phyloP scores from a whole-genome alignment of 2,329 filamentous ascomycete genomes.

The Aspergillus sp. region DNA sequence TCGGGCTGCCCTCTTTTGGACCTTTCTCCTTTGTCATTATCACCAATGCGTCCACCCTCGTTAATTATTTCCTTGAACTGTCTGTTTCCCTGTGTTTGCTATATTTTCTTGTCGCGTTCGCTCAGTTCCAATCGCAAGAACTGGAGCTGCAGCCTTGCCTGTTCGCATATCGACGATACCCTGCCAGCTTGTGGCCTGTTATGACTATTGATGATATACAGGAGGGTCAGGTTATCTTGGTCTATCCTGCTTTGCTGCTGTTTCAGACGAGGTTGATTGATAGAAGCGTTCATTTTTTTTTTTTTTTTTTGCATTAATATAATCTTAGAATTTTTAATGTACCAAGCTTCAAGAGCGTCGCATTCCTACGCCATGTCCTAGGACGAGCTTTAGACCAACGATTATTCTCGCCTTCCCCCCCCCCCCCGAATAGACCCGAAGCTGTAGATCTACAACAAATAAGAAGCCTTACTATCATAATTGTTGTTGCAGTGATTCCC shows the following conservation, averaged over 20 bases:
- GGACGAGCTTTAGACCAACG: too few species aligned
- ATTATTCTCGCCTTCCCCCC: too few species aligned
- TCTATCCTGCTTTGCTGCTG: background rate
- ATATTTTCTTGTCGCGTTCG: constrained; percentile 1
- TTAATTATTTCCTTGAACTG: background rate
- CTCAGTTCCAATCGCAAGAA: background rate
- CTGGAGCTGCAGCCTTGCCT: constrained; percentile 13
- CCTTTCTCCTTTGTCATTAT: background rate
- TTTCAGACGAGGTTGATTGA: background rate
- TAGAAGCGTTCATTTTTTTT: background rate
- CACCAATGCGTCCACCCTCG: background rate
- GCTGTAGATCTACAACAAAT: too few species aligned
- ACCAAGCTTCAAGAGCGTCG: background rate
- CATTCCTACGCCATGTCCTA: too few species aligned
- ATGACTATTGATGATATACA: constrained; percentile 26
- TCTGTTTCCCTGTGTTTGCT: constrained; percentile 1
- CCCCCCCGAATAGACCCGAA: too few species aligned
- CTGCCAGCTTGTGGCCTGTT: constrained; percentile 26
- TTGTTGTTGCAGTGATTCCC: too few species aligned
- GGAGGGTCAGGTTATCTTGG: constrained; percentile 3
- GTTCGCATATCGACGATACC: constrained; percentile 27
- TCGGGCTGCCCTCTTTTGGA: constrained; percentile 3
- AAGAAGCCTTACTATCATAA: too few species aligned
- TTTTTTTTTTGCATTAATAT: background rate
- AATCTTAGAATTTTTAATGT: background rate